Conservation (phyloP, 2,329 filamentous ascomycete species). For the Penicillium hordei region DNA sequence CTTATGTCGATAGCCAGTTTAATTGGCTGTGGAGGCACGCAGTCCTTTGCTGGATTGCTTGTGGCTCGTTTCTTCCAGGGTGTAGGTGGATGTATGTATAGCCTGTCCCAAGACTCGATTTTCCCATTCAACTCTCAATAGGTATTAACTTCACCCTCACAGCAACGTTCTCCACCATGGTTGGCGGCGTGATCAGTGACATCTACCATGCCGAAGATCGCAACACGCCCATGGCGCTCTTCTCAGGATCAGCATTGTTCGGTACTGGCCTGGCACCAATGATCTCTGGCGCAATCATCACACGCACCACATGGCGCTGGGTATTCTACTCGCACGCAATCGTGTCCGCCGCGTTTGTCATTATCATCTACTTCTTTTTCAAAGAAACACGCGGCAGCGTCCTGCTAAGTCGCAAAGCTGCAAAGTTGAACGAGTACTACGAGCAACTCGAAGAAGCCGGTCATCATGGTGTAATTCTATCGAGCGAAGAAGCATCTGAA, state of each 20-base stretch:
- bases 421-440: constrained; percentile 74
- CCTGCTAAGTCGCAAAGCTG: constrained; percentile 72
- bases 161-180: constrained; percentile 76
- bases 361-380: constrained; percentile 68
- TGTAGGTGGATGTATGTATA: constrained; percentile 66
- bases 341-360: constrained; percentile 61
- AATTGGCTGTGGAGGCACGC: constrained; percentile 70
- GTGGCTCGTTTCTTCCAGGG: constrained; percentile 74
- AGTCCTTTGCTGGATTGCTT: constrained; percentile 70
- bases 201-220: constrained; percentile 75
- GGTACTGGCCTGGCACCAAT: constrained; percentile 80
- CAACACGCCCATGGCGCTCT: constrained; percentile 87
- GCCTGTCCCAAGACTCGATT: neutral
- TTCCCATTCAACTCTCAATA: too few species aligned
- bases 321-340: constrained; percentile 86
- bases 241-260: constrained; percentile 73
- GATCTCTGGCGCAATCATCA: constrained; percentile 66
- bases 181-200: constrained; percentile 88
- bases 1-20: constrained; percentile 53
- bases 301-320: constrained; percentile 75
- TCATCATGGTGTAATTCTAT: constrained; percentile 55
- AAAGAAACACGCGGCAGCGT: constrained; percentile 81
- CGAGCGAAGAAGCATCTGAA: constrained; percentile 26
- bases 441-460: constrained; percentile 68
- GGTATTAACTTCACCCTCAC: neutral